Conservation (phyloP, 2,329 filamentous ascomycete species). For the Diplocarpon rosae region DNA sequence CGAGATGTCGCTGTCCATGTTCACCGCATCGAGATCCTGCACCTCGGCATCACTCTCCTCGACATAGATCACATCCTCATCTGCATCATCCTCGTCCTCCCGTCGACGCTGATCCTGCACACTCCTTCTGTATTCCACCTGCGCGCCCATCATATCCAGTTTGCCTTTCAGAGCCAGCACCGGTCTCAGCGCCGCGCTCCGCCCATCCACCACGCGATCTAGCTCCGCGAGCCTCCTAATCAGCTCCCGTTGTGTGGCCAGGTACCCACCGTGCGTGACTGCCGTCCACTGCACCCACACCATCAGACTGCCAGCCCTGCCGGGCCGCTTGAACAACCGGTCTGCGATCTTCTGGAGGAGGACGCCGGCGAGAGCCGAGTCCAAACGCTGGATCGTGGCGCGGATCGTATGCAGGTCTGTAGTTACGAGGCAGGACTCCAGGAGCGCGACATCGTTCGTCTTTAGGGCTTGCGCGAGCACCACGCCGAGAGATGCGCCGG, state of each 20-base stretch:
- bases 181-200: conserved; percentile 70
- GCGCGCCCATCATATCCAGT: conserved; percentile 84
- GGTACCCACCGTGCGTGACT: conserved; percentile 80
- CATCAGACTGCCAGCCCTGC: conserved; percentile 81
- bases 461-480: conserved; percentile 89
- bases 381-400: conserved; percentile 81
- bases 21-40: conserved; percentile 35
- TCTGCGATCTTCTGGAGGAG: conserved; percentile 79
- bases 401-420: conserved; percentile 67
- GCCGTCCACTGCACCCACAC: conserved; percentile 95
- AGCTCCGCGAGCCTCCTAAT: conserved; percentile 67
- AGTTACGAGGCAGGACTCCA: conserved; percentile 84
- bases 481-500: conserved; percentile 73
- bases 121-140: conserved; percentile 68
- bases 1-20: conserved; percentile 25
- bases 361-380: conserved; percentile 68
- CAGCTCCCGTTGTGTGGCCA: conserved; percentile 77
- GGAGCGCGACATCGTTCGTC: conserved; percentile 79
- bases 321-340: conserved; percentile 75
- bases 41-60: conserved; percentile 55
- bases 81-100: conserved; percentile 34
- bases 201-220: conserved; percentile 78
- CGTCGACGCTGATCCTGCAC: conserved; percentile 42
- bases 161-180: conserved; percentile 87
- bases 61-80: conserved; percentile 67